phyloP scores from a whole-genome alignment of 1,139 yeast species.

The Pichia sp. region DNA sequence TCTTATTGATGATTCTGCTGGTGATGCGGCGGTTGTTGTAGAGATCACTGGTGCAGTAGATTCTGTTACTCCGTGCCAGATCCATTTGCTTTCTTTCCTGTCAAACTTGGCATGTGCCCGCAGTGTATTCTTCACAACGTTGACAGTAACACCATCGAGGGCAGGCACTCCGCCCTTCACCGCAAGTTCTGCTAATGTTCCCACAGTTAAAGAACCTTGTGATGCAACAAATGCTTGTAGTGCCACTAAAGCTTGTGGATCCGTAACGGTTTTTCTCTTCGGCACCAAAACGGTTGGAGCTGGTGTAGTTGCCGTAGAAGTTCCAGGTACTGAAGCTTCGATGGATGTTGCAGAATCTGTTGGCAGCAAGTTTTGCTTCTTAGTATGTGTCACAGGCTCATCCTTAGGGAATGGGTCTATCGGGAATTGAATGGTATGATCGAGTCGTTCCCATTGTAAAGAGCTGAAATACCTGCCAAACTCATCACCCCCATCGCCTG shows the following conservation, averaged over 20 bases:
- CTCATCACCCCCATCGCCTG: constrained; percentile 24
- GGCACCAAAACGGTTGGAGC: constrained; percentile 17
- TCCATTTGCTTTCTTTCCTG: too few relatives aligned
- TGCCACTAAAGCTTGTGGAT: constrained; percentile 36
- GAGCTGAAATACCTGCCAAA: constrained; percentile 30
- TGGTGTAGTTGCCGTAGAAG: neutral
- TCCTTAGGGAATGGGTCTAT: constrained; percentile 57
- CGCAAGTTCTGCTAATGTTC: constrained; percentile 66
- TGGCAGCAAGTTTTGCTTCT: too few relatives aligned
- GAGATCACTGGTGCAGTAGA: too few relatives aligned
- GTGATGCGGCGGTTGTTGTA: too few relatives aligned
- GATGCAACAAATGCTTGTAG: constrained; percentile 45
- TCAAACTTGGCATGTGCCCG: constrained; percentile 30
- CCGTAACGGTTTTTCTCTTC: constrained; percentile 44
- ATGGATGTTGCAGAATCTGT: neutral
- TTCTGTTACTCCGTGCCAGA: too few relatives aligned
- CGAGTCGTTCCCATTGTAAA: constrained; percentile 31
- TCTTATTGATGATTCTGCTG: too few relatives aligned
- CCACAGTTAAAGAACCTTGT: constrained; percentile 61
- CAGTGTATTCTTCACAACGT: constrained; percentile 58
- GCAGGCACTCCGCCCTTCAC: too few relatives aligned
- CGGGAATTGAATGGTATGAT: constrained; percentile 36
- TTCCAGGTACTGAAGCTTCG: neutral
- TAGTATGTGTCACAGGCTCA: too few relatives aligned
- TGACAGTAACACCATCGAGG: too few relatives aligned